Conservation (phyloP, 768 basidiomycete genomes). For the Lactifluus pinguis region DNA sequence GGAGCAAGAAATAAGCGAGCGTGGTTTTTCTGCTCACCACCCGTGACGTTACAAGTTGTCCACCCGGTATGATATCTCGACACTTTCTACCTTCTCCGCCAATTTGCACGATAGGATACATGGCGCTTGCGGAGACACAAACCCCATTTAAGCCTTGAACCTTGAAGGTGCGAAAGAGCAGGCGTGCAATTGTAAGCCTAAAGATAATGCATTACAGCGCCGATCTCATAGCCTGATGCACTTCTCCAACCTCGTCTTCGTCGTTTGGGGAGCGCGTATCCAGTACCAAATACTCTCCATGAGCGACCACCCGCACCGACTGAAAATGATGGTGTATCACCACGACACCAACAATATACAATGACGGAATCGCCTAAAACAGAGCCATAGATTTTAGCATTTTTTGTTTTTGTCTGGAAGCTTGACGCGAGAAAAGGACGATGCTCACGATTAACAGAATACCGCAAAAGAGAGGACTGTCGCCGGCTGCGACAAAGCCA, state of each 20-base stretch:
- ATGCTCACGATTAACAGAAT: conserved; percentile 1
- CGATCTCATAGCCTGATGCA: background rate
- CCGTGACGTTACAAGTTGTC: too few species aligned
- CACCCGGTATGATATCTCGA: too few species aligned
- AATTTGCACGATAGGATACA: too few species aligned
- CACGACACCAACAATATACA: conserved; percentile 4
- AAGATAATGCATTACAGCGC: background rate
- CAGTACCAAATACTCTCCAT: background rate
- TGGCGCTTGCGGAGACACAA: too few species aligned
- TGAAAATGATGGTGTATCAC: background rate
- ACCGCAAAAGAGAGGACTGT: background rate
- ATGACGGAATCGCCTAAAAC: background rate
- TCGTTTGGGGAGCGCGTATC: background rate
- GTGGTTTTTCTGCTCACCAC: too few species aligned
- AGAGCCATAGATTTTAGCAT: background rate
- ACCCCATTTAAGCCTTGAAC: too few species aligned
- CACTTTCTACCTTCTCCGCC: too few species aligned
- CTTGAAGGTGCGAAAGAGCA: too few species aligned
- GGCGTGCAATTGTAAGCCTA: background rate
- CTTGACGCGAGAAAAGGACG: background rate
- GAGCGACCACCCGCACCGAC: background rate
- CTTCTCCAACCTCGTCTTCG: background rate
- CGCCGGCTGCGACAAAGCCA: background rate
- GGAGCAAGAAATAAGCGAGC: too few species aligned
- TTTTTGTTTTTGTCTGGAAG: background rate